phyloP scores from a whole-genome alignment of 164 flowering plant genomes.

The Sedum album region DNA sequence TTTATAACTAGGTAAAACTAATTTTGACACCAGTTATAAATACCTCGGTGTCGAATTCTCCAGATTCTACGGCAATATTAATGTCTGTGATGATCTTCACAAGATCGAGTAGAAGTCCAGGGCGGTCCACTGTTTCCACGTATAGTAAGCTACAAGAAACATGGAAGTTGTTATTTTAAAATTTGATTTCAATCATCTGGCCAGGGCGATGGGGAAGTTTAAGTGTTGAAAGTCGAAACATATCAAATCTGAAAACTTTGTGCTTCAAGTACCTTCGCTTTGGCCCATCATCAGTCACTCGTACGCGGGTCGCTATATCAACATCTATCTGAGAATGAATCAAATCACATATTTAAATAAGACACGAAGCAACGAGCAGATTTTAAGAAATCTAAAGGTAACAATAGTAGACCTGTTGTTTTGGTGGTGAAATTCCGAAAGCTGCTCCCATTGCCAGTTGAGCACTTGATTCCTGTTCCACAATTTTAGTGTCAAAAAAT shows the following conservation, averaged over 20 bases:
- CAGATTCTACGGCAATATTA: neutral
- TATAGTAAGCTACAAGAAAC: conserved; percentile 37
- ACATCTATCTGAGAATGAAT: conserved; percentile 68
- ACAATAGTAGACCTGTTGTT: conserved; percentile 27
- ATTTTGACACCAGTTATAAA: neutral
- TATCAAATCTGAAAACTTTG: neutral
- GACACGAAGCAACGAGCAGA: neutral
- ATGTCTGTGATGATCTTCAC: neutral
- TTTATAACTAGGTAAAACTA: too few relatives aligned
- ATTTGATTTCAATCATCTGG: neutral
- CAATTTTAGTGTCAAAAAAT: neutral
- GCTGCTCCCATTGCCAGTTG: conserved; percentile 88
- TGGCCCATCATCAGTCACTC: conserved; percentile 64
- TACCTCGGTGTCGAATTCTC: neutral
- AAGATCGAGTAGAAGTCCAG: neutral
- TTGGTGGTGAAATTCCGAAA: conserved; percentile 66
- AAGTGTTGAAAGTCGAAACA: neutral
- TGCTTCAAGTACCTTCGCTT: conserved; percentile 52
- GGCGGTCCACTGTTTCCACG: neutral
- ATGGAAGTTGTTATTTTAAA: neutral
- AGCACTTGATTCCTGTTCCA: conserved; percentile 81
- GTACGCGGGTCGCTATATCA: conserved; percentile 85
- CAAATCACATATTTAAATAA: neutral
- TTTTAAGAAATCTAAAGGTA: neutral
- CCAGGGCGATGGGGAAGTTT: neutral